Evolutionary conservation across 306 rosid genomes (phyloP).

Genomic region (Glycine tomentella): DNA sequence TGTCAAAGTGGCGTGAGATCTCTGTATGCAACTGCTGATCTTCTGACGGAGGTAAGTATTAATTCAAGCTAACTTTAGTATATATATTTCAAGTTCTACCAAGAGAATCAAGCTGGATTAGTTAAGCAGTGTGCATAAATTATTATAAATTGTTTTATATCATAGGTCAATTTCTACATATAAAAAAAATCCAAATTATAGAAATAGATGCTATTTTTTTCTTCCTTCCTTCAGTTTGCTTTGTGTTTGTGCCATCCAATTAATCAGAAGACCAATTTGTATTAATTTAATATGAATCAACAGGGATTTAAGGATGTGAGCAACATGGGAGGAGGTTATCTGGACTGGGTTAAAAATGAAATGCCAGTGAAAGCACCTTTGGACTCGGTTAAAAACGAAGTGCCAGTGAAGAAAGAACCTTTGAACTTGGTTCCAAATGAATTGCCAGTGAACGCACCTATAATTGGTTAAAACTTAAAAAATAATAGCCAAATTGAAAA

Average conservation of each 20-base stretch:
- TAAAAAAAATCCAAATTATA: neutral
- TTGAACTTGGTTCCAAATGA: neutral
- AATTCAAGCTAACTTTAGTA: neutral
- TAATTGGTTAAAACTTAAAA: too few species aligned
- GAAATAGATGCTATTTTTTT: neutral
- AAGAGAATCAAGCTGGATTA: too few species aligned
- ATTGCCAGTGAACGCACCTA: too few species aligned
- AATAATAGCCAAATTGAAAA: constrained; percentile 1
- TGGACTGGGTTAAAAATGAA: constrained; percentile 66
- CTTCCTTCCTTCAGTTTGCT: neutral
- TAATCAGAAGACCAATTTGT: neutral
- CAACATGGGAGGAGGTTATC: constrained; percentile 89
- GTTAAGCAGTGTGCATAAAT: too few species aligned
- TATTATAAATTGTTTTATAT: too few species aligned
- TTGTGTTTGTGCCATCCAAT: neutral
- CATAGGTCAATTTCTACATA: too few species aligned
- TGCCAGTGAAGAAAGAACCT: neutral
- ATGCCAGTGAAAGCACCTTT: neutral
- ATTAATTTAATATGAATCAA: constrained; percentile 37
- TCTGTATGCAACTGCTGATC: constrained; percentile 68
- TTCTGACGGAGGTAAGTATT: constrained; percentile 64
- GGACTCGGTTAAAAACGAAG: too few species aligned
- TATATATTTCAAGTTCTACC: neutral
- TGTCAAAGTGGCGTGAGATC: constrained; percentile 91
- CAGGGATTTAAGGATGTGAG: constrained; percentile 76